Evolutionary conservation across 1,284 basidiomycete species (phyloP).

Genomic region (Sanghuangporus baumii): DNA sequence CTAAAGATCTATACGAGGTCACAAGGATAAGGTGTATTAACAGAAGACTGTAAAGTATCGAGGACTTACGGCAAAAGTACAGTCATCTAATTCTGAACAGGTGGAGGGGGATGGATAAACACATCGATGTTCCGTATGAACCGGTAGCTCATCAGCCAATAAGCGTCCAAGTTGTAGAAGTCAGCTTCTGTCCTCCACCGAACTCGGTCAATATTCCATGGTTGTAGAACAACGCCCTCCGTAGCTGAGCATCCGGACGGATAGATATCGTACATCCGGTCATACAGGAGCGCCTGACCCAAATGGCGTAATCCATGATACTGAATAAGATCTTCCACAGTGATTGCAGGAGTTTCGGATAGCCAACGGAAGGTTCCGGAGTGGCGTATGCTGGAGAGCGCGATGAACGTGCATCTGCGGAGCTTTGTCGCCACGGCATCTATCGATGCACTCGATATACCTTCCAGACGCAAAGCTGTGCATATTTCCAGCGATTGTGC

Average conservation of each 20-base stretch:
- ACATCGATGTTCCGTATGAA: neutral
- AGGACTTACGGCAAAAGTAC: too few relatives aligned
- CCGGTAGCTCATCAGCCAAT: conserved; percentile 5
- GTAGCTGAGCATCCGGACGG: neutral
- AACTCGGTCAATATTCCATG: neutral
- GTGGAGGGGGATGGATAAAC: too few relatives aligned
- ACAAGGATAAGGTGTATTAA: too few relatives aligned
- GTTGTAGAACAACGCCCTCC: neutral
- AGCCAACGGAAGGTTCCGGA: neutral
- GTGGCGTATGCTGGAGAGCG: neutral
- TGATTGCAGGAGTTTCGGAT: neutral
- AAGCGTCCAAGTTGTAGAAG: neutral
- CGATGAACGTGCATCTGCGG: neutral
- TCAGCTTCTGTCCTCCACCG: neutral
- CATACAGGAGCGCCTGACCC: neutral
- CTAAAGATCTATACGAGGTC: too few relatives aligned
- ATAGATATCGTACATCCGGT: neutral
- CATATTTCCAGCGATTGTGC: too few relatives aligned
- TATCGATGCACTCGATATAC: neutral
- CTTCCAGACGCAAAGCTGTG: too few relatives aligned
- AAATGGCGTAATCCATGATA: neutral
- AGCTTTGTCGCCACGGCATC: neutral
- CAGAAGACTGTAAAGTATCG: too few relatives aligned
- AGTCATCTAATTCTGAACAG: too few relatives aligned
- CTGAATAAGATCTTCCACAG: neutral